Percentiles rank a stretch among this genome's conserved stretches.
phyloP scores from a whole-genome alignment of 352 stramenopile genomes.

The Phytophthora citricola region DNA sequence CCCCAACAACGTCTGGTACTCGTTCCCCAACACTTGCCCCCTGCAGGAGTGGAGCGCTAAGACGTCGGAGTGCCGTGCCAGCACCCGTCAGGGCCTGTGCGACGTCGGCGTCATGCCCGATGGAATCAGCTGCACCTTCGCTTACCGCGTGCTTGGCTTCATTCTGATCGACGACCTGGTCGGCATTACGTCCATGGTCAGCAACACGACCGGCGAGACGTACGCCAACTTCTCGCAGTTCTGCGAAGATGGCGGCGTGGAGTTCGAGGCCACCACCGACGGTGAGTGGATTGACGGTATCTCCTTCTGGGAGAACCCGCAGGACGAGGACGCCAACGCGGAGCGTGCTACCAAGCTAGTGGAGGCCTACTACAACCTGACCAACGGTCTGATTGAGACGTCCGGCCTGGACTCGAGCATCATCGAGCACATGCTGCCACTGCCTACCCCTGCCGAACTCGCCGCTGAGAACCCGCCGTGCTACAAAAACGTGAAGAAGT shows the following conservation, averaged over 20 bases:
- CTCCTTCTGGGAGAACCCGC: constrained; percentile 72
- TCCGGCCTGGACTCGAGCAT: constrained; percentile 40
- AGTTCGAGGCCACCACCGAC: constrained; percentile 54
- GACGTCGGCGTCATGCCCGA: constrained; percentile 63
- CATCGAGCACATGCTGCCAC: constrained; percentile 55
- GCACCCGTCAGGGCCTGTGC: constrained; percentile 58
- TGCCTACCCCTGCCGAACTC: constrained; percentile 60
- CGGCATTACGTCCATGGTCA: constrained; percentile 71
- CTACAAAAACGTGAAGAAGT: constrained; percentile 71
- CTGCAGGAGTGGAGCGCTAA: constrained; percentile 60
- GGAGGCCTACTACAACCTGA: constrained; percentile 62
- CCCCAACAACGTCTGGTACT: constrained; percentile 82
- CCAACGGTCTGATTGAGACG: constrained; percentile 43
- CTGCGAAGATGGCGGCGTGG: constrained; percentile 62
- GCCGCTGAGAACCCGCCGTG: constrained; percentile 64
- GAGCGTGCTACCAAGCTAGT: constrained; percentile 59
- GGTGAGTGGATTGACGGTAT: constrained; percentile 65
- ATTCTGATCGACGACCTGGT: constrained; percentile 79
- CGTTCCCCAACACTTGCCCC: constrained; percentile 77
- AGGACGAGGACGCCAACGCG: constrained; percentile 61
- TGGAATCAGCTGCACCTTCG: constrained; percentile 63
- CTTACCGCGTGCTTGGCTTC: constrained; percentile 71
- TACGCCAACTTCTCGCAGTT: constrained; percentile 75
- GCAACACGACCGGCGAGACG: constrained; percentile 50
- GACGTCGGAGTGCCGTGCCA: constrained; percentile 50